phyloP scores from a whole-genome alignment of 2,329 filamentous ascomycete species.

The Lithohypha guttulata region DNA sequence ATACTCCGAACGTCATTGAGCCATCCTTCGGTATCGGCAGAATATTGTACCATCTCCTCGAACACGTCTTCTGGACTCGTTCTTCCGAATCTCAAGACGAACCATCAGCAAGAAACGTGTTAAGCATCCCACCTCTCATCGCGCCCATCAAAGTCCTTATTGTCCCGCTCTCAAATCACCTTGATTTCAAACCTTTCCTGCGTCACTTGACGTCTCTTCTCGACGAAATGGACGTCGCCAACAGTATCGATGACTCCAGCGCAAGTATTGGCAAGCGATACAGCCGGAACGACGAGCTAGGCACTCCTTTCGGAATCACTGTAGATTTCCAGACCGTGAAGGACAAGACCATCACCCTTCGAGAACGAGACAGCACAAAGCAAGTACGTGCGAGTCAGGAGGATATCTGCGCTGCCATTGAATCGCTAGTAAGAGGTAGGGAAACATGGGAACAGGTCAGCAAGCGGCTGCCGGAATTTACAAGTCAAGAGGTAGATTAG shows the following conservation, averaged over 20 bases:
- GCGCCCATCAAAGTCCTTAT: constrained; percentile 95
- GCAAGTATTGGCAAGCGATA: constrained; percentile 93
- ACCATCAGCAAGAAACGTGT: constrained; percentile 41
- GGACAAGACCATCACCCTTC: constrained; percentile 73
- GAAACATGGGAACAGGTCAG: constrained; percentile 62
- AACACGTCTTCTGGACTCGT: constrained; percentile 92
- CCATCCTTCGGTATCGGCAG: constrained; percentile 95
- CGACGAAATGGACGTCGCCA: constrained; percentile 65
- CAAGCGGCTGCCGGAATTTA: constrained; percentile 70
- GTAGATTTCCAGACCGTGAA: constrained; percentile 92
- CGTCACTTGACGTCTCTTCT: constrained; percentile 64
- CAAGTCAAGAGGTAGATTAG: constrained; percentile 54
- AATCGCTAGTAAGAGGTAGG: constrained; percentile 50
- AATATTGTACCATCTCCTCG: constrained; percentile 84
- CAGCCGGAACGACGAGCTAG: constrained; percentile 87
- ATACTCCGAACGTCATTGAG: constrained; percentile 91
- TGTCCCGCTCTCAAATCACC: constrained; percentile 73
- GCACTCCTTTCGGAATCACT: constrained; percentile 86
- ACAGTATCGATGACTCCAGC: constrained; percentile 77
- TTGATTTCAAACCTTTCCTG: constrained; percentile 68
- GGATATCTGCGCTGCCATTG: constrained; percentile 66
- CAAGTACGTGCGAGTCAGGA: constrained; percentile 79
- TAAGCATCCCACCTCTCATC: constrained; percentile 64
- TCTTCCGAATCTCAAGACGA: constrained; percentile 70
- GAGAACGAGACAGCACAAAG: constrained; percentile 81